A percentile compares a stretch with the other conserved stretches of the same genome.
Evolutionary conservation across 169 alveolate genomes (phyloP).

Genomic region (Theileria annulata): DNA sequence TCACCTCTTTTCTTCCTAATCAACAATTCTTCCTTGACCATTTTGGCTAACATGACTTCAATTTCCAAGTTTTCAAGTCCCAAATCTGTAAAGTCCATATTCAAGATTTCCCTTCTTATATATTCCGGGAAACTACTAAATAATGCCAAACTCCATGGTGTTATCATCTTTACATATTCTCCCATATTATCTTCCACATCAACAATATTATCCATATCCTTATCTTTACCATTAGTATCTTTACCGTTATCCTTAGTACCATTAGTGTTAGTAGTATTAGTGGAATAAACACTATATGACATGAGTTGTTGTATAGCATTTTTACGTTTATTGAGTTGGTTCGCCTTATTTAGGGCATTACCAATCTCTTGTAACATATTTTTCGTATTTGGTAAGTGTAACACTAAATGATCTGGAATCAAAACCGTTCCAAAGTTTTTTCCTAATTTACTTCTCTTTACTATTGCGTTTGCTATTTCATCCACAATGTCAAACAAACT

Average conservation of each 20-base stretch:
- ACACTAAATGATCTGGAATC: constrained; percentile 95
- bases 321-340: constrained; percentile 63
- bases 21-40: constrained; percentile 91
- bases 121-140: constrained; percentile 91
- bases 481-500: constrained; percentile 91
- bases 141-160: constrained; percentile 94
- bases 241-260: too few relatives aligned
- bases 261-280: not conserved
- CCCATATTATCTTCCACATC: constrained; percentile 19
- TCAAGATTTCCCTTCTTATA: constrained; percentile 88
- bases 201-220: not conserved
- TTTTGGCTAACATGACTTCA: constrained; percentile 90
- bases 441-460: constrained; percentile 90
- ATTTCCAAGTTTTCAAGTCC: constrained; percentile 86
- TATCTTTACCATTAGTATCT: too few relatives aligned
- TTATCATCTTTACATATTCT: constrained; percentile 75
- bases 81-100: constrained; percentile 77
- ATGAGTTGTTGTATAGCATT: constrained; percentile 56
- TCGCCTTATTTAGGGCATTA: constrained; percentile 75
- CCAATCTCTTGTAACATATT: constrained; percentile 88
- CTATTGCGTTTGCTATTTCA: constrained; percentile 93
- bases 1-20: constrained; percentile 86
- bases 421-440: constrained; percentile 94
- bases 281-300: constrained; percentile 2
- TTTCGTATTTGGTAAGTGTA: constrained; percentile 92